These are phyloP conservation scores for Eucalyptus marginata DNA, from an alignment of 345 rosid genomes.

Conservation along the genomic window DNA sequence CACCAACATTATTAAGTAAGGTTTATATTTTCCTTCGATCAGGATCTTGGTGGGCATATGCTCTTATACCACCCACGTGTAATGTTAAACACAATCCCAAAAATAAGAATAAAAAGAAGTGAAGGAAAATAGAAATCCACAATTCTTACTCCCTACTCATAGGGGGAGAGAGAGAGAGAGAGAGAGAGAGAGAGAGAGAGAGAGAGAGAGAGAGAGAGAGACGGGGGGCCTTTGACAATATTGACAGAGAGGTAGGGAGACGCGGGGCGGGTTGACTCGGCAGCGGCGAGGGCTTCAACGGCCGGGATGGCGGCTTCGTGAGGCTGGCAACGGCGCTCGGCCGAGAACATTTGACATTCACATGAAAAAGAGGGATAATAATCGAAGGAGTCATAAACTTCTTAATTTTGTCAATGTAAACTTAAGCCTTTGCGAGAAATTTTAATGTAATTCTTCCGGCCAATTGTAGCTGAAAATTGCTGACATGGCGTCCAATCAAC, in stretches of 20 bases:
- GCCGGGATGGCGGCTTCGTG: neutral
- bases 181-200: neutral
- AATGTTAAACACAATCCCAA: neutral
- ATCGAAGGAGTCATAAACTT: neutral
- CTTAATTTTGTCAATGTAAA: neutral
- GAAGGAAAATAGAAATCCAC: neutral
- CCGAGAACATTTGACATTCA: neutral
- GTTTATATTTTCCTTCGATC: neutral
- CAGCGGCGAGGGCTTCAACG: neutral
- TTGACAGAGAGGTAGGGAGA: neutral
- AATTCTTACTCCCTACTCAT: neutral
- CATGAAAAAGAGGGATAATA: neutral
- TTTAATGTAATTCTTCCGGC: neutral
- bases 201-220: neutral
- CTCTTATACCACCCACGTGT: neutral
- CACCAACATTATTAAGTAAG: neutral
- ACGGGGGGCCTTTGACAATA: neutral
- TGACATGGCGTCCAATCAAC: fast-evolving
- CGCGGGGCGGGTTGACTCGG: neutral
- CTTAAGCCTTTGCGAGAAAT: neutral
- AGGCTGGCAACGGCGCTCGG: neutral
- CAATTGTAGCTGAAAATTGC: fast-evolving
- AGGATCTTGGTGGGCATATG: neutral
- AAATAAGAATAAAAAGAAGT: neutral
- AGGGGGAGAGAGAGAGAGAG: neutral